Percentiles rank a stretch among this genome's conserved stretches.
These are phyloP conservation scores for Boletus bicolor DNA, from an alignment of 768 basidiomycete genomes.

Conservation along the genomic window DNA sequence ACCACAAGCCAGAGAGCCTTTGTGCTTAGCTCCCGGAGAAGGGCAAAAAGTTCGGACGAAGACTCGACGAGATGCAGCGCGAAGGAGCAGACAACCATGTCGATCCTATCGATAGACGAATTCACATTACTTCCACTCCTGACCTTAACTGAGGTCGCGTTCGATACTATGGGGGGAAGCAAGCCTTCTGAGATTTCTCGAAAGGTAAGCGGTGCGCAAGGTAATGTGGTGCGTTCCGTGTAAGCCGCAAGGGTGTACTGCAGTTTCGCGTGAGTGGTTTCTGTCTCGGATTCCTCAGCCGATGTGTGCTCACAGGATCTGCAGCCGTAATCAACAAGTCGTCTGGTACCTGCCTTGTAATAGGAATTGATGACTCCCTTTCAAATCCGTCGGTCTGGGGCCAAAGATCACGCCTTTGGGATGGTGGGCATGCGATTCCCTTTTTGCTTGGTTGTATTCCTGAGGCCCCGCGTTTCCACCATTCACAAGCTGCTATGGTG, in stretches of 20 bases:
- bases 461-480: slow-evolving; percentile 45
- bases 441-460: slow-evolving; percentile 22
- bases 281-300: background rate
- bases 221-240: slow-evolving; percentile 47
- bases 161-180: slow-evolving; percentile 37
- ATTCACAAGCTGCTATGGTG: slow-evolving; percentile 56
- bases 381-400: background rate
- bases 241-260: slow-evolving; percentile 65
- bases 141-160: slow-evolving; percentile 9
- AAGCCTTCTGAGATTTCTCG: slow-evolving; percentile 56
- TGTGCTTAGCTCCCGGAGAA: slow-evolving; percentile 62
- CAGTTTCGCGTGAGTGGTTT: slow-evolving; percentile 10
- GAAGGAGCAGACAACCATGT: slow-evolving; percentile 72
- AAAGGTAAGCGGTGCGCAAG: slow-evolving; percentile 60
- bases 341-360: slow-evolving; percentile 7
- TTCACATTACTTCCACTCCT: background rate
- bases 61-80: slow-evolving; percentile 67
- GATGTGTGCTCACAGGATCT: slow-evolving; percentile 22
- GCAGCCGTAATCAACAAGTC: slow-evolving; percentile 22
- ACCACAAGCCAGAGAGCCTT: slow-evolving; percentile 65
- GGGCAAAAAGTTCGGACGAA: slow-evolving; percentile 57
- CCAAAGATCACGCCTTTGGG: background rate
- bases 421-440: background rate
- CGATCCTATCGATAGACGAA: slow-evolving; percentile 31
- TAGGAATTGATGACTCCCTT: background rate